Evolutionary conservation across 495 filamentous ascomycete species (phyloP).

Genomic region (Aspergillus sclerotiicarbonarius): DNA sequence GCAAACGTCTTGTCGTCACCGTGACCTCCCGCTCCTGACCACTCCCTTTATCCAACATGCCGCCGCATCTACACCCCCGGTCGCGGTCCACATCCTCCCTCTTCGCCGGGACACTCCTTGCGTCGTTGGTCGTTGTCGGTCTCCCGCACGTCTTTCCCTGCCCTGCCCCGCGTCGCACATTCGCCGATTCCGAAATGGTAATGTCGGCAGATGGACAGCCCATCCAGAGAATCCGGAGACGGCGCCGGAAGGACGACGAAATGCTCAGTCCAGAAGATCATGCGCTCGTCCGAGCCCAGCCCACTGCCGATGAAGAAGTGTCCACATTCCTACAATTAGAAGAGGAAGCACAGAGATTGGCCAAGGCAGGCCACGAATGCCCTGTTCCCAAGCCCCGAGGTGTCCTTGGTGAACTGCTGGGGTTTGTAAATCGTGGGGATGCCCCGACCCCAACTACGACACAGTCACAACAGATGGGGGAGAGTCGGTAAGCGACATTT

Average conservation of each 20-base stretch:
- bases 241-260: constrained; percentile 34
- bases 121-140: constrained; percentile 86
- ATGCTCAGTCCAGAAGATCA: constrained; percentile 21
- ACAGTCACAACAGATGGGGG: constrained; percentile 2
- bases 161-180: constrained; percentile 73
- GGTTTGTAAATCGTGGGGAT: constrained; percentile 44
- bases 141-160: constrained; percentile 93
- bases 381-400: constrained; percentile 83
- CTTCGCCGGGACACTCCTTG: constrained; percentile 90
- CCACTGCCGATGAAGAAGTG: constrained; percentile 40
- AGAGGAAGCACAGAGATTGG: constrained; percentile 41
- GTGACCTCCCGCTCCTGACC: not conserved
- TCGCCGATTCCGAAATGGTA: constrained; percentile 65
- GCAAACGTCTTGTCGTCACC: not conserved
- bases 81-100: constrained; percentile 88
- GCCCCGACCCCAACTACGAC: constrained; percentile 1
- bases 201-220: constrained; percentile 49
- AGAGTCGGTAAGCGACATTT: constrained; percentile 7
- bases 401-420: constrained; percentile 69
- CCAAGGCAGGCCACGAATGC: constrained; percentile 52
- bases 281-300: constrained; percentile 17
- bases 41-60: constrained; percentile 54
- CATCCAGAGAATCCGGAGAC: constrained; percentile 34
- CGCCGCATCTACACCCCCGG: constrained; percentile 87
- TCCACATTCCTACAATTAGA: constrained; percentile 46